Conservation (phyloP, 2,329 filamentous ascomycete genomes). For the Trichoderma sp. region DNA sequence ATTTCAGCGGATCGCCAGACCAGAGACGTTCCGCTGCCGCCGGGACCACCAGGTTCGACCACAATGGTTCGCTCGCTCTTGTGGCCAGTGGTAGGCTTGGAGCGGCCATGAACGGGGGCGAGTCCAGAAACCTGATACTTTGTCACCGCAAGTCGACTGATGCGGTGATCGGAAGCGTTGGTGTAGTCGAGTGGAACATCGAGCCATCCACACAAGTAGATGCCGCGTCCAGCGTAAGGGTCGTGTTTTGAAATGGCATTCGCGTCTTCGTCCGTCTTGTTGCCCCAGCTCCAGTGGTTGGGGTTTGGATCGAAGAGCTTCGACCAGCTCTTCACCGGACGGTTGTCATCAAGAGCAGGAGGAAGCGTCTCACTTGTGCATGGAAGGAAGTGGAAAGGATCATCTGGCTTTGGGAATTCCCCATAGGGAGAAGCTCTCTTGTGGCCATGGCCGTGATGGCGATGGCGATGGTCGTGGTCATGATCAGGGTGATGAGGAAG, state of each 20-base stretch:
- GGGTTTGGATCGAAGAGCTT: conserved; percentile 44
- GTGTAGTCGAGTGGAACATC: conserved; percentile 50
- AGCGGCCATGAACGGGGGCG: conserved; percentile 26
- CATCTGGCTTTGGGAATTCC: conserved; percentile 40
- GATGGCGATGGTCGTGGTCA: background rate
- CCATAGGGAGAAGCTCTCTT: conserved; percentile 20
- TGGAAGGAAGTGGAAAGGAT: conserved; percentile 48
- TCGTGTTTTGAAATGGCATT: conserved; percentile 24
- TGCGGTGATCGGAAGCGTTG: conserved; percentile 43
- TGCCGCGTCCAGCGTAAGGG: conserved; percentile 40
- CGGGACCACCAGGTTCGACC: conserved; percentile 51
- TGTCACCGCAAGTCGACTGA: conserved; percentile 47
- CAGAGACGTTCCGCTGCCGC: conserved; percentile 46
- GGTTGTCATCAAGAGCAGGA: conserved; percentile 41
- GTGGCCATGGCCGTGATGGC: background rate
- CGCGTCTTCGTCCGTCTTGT: conserved; percentile 16
- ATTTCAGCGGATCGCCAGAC: conserved; percentile 39
- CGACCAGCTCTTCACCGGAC: conserved; percentile 40
- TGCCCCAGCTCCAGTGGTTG: conserved; percentile 47
- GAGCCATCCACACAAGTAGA: conserved; percentile 49
- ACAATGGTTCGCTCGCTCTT: conserved; percentile 49
- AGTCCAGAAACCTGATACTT: conserved; percentile 50
- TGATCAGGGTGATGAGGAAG: conserved; percentile 9
- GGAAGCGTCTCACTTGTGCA: conserved; percentile 44
- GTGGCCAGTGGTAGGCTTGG: conserved; percentile 26